Percentiles rank a stretch among this genome's conserved stretches.
Evolutionary conservation across 352 stramenopile genomes (phyloP).

Genomic region (Pythium folliculosum): DNA sequence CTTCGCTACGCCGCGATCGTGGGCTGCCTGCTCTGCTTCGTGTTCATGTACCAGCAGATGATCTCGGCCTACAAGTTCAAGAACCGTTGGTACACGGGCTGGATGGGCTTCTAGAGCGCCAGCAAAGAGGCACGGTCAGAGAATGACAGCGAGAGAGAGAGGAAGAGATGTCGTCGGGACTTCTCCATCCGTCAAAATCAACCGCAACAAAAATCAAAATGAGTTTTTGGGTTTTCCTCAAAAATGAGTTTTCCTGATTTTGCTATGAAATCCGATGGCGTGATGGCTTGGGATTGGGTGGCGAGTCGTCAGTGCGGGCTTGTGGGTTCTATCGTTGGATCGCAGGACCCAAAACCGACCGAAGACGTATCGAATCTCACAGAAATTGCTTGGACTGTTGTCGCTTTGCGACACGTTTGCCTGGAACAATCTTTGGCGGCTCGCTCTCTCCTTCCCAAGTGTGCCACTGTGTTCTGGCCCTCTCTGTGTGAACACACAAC

Average conservation of each 20-base stretch:
- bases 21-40: constrained; percentile 62
- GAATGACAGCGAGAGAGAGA: background rate
- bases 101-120: constrained; percentile 69
- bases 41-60: constrained; percentile 87
- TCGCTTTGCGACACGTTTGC: constrained; percentile 15
- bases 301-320: background rate
- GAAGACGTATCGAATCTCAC: constrained; percentile 1
- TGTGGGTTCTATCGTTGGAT: constrained; percentile 6
- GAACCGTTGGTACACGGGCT: constrained; percentile 89
- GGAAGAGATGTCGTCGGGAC: background rate
- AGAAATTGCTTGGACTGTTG: background rate
- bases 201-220: background rate
- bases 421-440: constrained; percentile 14
- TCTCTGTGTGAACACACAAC: constrained; percentile 3
- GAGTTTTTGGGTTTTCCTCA: constrained; percentile 3
- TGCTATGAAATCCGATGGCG: constrained; percentile 4
- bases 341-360: background rate
- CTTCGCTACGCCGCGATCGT: constrained; percentile 63
- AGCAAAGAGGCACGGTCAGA: background rate
- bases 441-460: constrained; percentile 1
- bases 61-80: constrained; percentile 85
- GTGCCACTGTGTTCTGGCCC: constrained; percentile 2
- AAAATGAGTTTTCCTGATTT: constrained; percentile 10
- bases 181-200: background rate
- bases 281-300: background rate